Evolutionary conservation across 2,329 filamentous ascomycete species (phyloP).

Genomic region (Curvularia spicifera): DNA sequence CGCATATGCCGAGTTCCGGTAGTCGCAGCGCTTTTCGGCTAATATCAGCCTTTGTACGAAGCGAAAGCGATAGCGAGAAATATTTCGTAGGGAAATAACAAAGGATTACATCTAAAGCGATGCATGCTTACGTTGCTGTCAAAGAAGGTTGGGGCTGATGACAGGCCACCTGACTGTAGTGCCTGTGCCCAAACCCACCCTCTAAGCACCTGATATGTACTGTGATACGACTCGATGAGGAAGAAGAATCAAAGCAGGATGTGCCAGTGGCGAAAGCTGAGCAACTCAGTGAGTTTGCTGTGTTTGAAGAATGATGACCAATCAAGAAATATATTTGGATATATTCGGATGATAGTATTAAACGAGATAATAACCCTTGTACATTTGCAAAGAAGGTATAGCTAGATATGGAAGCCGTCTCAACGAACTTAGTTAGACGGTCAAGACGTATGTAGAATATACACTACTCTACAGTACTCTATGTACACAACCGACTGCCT

Average conservation of each 20-base stretch:
- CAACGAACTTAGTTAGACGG: background rate
- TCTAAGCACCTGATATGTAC: background rate
- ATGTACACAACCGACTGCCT: background rate
- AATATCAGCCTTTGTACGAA: background rate
- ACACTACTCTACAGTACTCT: background rate
- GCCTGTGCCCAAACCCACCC: background rate
- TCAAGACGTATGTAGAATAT: background rate
- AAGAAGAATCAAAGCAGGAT: background rate
- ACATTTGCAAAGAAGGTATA: background rate
- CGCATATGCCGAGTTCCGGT: slow-evolving; percentile 23
- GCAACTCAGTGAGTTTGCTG: background rate
- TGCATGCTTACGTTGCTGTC: background rate
- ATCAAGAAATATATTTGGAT: background rate
- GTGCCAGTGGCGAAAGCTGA: background rate
- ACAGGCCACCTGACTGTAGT: background rate
- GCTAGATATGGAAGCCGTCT: background rate
- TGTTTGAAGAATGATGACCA: background rate
- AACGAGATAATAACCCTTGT: background rate
- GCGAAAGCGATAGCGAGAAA: background rate
- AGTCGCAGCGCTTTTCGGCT: background rate
- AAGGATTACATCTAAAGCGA: background rate
- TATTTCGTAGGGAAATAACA: background rate
- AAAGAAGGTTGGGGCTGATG: background rate
- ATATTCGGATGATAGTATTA: background rate
- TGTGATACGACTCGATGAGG: background rate